Conservation (phyloP, 495 filamentous ascomycete genomes). For the Penicillium paxilli region DNA sequence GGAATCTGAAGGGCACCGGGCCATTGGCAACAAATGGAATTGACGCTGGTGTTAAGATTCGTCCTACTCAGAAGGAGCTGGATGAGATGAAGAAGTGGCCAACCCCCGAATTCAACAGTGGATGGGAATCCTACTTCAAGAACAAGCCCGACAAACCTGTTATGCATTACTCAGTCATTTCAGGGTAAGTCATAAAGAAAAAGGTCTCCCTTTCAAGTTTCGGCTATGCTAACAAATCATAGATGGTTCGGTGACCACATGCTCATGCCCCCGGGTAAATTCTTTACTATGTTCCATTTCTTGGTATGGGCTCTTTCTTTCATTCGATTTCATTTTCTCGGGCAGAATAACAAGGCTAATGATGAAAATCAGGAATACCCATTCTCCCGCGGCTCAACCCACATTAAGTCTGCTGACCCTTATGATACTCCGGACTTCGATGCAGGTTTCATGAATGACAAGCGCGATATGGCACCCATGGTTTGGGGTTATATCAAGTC, state of each 20-base stretch:
- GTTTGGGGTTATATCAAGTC: slow-evolving; percentile 86
- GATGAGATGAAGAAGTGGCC: slow-evolving; percentile 66
- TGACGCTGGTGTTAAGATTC: slow-evolving; percentile 78
- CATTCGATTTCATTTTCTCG: not conserved
- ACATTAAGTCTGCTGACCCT: slow-evolving; percentile 69
- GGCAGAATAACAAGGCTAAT: not conserved
- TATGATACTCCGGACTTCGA: slow-evolving; percentile 80
- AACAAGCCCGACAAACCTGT: slow-evolving; percentile 84
- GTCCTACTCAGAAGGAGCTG: slow-evolving; percentile 70
- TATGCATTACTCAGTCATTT: slow-evolving; percentile 76
- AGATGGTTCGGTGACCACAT: slow-evolving; percentile 62
- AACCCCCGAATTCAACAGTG: slow-evolving; percentile 62
- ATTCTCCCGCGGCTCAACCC: slow-evolving; percentile 72
- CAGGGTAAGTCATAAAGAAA: slow-evolving; percentile 43
- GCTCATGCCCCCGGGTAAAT: slow-evolving; percentile 74
- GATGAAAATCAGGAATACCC: slow-evolving; percentile 58
- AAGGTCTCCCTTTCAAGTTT: not conserved
- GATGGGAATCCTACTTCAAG: slow-evolving; percentile 83
- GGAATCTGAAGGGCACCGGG: slow-evolving; percentile 77
- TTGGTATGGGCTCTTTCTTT: slow-evolving; percentile 37
- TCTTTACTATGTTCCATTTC: slow-evolving; percentile 90
- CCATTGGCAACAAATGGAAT: slow-evolving; percentile 83
- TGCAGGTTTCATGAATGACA: slow-evolving; percentile 83
- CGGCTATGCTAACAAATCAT: slow-evolving; percentile 1
- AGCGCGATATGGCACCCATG: slow-evolving; percentile 80